Evolutionary conservation across 495 filamentous ascomycete genomes (phyloP), one percentile per base, ranked within the genome.

Genomic region (Aspergillus steynii): DNA sequence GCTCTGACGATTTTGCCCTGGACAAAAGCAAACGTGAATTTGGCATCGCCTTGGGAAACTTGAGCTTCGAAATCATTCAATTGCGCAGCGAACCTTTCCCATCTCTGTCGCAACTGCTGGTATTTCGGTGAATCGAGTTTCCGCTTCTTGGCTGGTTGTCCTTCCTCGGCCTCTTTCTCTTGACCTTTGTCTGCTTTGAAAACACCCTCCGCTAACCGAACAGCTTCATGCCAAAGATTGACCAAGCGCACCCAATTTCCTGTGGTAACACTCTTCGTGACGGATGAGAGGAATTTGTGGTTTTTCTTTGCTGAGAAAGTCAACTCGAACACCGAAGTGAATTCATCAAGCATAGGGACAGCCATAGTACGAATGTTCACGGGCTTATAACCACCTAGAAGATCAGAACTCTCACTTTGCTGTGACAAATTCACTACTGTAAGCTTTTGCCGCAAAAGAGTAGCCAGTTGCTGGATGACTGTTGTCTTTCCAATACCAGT

Each of bases 401-500:
- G 76, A 76, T 99, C 96, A 28, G 92, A 88, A 46, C 87, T 90
- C 76, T 99, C 96, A 71, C 93, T 98, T 68, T 99, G 96, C 71
- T 99, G 96, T 0, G 96, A 98, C 66, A 99, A 71, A 71, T 99
- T 99, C 63, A 98, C 89, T 1, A 93, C 90, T 0, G 89, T 88
- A 3, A 99, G 83, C 62, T 92, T 92, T 62, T 89, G 87, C 0
- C 93, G 88, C 31, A 96, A 82, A 15, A 88, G 78, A 32, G 89
- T 85, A 3, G 96, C 93, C 59, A 99, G 79, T 65, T 97, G 92
- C 69, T 99, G 96, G 50, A 99, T 86, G 12, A 94, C 88, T 1
- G 93, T 93, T 2, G 96, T 99, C 75, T 99, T 99, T 67, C 96
- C 96, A 53, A 95, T 96, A 75, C 96, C 96, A 3, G 96, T 99